Conservation (phyloP, 495 filamentous ascomycete genomes). For the Pseudoneurospora amorphoporcata region DNA sequence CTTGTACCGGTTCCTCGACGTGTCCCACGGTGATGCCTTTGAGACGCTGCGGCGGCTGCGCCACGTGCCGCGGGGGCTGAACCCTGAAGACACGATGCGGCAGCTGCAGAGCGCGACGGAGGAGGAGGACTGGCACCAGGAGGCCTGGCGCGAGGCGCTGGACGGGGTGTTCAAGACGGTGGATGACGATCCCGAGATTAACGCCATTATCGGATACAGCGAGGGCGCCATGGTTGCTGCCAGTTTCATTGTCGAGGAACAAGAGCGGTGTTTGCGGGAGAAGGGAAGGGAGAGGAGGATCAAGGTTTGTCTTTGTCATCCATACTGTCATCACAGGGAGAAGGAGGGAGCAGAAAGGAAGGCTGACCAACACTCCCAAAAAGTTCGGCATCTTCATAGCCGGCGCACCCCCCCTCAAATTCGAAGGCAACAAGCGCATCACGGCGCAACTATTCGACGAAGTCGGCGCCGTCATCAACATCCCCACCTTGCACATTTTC, state of each 20-base stretch:
- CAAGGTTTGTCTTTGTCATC: slow-evolving; percentile 20
- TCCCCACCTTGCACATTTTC: slow-evolving; percentile 48
- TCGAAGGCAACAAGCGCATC: slow-evolving; percentile 25
- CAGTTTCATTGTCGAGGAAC: slow-evolving; percentile 40
- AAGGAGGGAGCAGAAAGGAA: neutral
- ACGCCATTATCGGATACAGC: slow-evolving; percentile 42
- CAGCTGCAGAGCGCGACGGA: slow-evolving; percentile 21
- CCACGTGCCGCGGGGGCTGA: slow-evolving; percentile 36
- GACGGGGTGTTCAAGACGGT: slow-evolving; percentile 24
- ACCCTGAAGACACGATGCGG: slow-evolving; percentile 41
- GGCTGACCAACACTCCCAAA: neutral
- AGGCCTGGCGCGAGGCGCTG: slow-evolving; percentile 21
- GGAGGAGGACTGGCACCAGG: slow-evolving; percentile 17
- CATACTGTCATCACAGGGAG: neutral
- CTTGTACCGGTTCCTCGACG: slow-evolving; percentile 42
- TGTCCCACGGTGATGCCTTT: slow-evolving; percentile 31
- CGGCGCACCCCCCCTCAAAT: slow-evolving; percentile 41
- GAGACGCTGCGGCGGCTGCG: slow-evolving; percentile 40
- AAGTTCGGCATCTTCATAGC: slow-evolving; percentile 43
- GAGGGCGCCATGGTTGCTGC: slow-evolving; percentile 45
- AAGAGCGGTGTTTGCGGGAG: slow-evolving; percentile 18
- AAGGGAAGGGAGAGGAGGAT: slow-evolving; percentile 33
- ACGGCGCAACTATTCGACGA: slow-evolving; percentile 35
- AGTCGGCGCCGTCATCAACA: slow-evolving; percentile 31
- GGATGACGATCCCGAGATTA: slow-evolving; percentile 31